Conservation (phyloP, 768 basidiomycete species). For the Termitomyces sp. region DNA sequence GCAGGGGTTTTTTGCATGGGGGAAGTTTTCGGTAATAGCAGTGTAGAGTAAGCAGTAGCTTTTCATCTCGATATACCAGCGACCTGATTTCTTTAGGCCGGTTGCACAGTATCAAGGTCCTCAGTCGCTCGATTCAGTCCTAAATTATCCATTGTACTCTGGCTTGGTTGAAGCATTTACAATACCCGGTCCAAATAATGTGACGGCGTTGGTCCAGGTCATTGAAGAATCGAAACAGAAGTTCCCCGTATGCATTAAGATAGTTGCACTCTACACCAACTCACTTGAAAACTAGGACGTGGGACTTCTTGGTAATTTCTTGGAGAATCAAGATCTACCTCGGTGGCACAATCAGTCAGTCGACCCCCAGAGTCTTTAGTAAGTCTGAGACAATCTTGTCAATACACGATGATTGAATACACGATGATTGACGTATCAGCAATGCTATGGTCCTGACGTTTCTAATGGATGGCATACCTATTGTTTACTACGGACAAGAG, state of each 20-base stretch:
- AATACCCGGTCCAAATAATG: slow-evolving; percentile 66
- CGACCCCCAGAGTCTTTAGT: slow-evolving; percentile 70
- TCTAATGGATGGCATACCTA: slow-evolving; percentile 79
- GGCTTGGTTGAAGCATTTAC: slow-evolving; percentile 59
- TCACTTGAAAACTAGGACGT: slow-evolving; percentile 25
- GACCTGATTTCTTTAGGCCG: slow-evolving; percentile 27
- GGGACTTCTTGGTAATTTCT: slow-evolving; percentile 61
- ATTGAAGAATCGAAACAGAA: slow-evolving; percentile 47
- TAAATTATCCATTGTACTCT: slow-evolving; percentile 67
- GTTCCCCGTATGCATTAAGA: slow-evolving; percentile 34
- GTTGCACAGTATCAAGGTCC: slow-evolving; percentile 59
- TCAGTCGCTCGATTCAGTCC: slow-evolving; percentile 56
- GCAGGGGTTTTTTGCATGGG: slow-evolving; percentile 86
- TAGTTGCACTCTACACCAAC: not conserved
- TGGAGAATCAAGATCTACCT: slow-evolving; percentile 75
- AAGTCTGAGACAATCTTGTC: slow-evolving; percentile 16
- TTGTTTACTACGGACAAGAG: slow-evolving; percentile 81
- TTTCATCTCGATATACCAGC: not conserved
- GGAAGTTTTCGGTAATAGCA: slow-evolving; percentile 59
- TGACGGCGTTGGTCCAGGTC: slow-evolving; percentile 46
- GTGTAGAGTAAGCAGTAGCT: slow-evolving; percentile 37
- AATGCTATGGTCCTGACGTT: slow-evolving; percentile 74
- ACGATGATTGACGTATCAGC: slow-evolving; percentile 22
- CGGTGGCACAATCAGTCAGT: slow-evolving; percentile 70
- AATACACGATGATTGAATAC: not conserved